Percentiles rank a stretch among this genome's conserved stretches.
These are phyloP conservation scores for Fusarium buxicola DNA, from an alignment of 2,329 filamentous ascomycete species.

Conservation along the genomic window DNA sequence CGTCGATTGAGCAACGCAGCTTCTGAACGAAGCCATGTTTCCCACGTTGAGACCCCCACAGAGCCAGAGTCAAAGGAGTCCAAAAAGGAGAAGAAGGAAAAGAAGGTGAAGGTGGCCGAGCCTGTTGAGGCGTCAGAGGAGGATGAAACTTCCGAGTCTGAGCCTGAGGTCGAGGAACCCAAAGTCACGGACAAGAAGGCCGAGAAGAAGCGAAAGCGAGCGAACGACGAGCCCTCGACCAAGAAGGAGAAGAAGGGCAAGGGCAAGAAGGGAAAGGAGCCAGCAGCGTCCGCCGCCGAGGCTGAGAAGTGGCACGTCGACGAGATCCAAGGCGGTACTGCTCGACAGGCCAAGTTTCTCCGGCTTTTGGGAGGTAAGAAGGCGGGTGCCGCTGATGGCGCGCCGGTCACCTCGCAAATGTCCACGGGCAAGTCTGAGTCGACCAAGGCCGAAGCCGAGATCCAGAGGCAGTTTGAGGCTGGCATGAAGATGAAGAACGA, in stretches of 20 bases:
- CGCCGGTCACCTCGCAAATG: conserved; percentile 20
- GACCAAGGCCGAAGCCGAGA: conserved; percentile 61
- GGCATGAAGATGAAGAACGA: conserved; percentile 69
- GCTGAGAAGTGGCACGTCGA: conserved; percentile 65
- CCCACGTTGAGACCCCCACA: conserved; percentile 21
- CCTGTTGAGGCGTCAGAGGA: conserved; percentile 40
- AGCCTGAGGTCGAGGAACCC: conserved; percentile 24
- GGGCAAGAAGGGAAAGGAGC: conserved; percentile 32
- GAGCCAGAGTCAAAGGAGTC: conserved; percentile 40
- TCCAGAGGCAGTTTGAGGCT: conserved; percentile 67
- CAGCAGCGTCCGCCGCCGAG: conserved; percentile 19
- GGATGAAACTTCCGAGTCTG: conserved; percentile 9
- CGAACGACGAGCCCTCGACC: conserved; percentile 37
- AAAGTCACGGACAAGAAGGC: conserved; percentile 47
- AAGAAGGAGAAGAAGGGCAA: conserved; percentile 45
- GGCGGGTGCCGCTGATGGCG: conserved; percentile 49
- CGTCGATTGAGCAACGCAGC: conserved; percentile 48
- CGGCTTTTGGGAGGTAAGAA: conserved; percentile 67
- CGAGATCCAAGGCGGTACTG: conserved; percentile 62
- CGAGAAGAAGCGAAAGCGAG: conserved; percentile 53
- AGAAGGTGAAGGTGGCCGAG: conserved; percentile 30
- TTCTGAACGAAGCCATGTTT: conserved; percentile 40
- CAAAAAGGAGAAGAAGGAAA: conserved; percentile 46
- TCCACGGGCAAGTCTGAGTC: conserved; percentile 49
- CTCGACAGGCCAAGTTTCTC: conserved; percentile 67